A percentile compares a stretch with the other conserved stretches of the same genome.
phyloP scores from a whole-genome alignment of 2,329 filamentous ascomycete species.

The Ascochyta lentis region DNA sequence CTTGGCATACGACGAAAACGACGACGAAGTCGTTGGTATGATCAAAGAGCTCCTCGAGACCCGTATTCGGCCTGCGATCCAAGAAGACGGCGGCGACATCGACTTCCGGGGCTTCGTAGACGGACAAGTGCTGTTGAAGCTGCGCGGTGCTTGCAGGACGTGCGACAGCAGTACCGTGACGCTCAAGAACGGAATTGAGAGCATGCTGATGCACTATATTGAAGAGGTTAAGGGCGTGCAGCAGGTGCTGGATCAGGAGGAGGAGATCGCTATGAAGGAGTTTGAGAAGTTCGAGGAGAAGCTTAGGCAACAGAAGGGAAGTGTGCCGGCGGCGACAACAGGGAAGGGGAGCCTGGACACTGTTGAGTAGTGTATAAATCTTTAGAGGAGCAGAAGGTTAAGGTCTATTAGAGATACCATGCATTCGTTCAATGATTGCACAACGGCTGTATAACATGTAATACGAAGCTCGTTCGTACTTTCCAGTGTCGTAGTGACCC shows the following conservation, averaged over 20 bases:
- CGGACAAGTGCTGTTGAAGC: slow-evolving; percentile 83
- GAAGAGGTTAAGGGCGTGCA: slow-evolving; percentile 94
- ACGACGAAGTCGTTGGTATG: slow-evolving; percentile 95
- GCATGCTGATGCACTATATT: slow-evolving; percentile 93
- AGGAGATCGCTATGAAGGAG: slow-evolving; percentile 83
- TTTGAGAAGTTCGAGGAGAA: slow-evolving; percentile 97
- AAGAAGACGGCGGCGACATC: slow-evolving; percentile 97
- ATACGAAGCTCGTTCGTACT: background rate
- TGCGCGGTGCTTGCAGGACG: slow-evolving; percentile 90
- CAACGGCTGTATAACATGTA: background rate
- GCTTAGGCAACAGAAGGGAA: slow-evolving; percentile 65
- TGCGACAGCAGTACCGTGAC: slow-evolving; percentile 98
- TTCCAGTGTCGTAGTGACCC: background rate
- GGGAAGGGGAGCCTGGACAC: slow-evolving; percentile 61
- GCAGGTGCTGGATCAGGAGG: slow-evolving; percentile 89
- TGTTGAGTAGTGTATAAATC: background rate
- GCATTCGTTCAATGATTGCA: background rate
- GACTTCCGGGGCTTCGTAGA: slow-evolving; percentile 90
- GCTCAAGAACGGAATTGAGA: slow-evolving; percentile 96
- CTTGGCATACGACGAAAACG: slow-evolving; percentile 84
- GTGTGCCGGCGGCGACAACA: slow-evolving; percentile 56
- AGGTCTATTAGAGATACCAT: slow-evolving; percentile 3
- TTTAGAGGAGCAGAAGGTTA: background rate
- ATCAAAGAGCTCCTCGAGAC: slow-evolving; percentile 98
- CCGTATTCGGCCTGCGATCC: slow-evolving; percentile 90